phyloP scores from a whole-genome alignment of 2,329 filamentous ascomycete species.

The Dactylella cylindrospora region DNA sequence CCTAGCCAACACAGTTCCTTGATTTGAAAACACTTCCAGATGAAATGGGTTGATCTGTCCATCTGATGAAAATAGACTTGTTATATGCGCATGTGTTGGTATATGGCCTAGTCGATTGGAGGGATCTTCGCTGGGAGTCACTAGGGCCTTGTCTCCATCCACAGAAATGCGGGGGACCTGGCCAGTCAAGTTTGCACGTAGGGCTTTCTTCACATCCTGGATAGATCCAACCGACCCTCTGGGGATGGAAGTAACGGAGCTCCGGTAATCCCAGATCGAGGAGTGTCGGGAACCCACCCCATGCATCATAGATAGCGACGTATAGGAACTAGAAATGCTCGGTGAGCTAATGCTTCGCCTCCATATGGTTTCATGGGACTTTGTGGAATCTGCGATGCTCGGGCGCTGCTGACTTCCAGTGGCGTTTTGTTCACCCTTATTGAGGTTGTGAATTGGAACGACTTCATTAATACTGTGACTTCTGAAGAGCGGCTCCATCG shows the following conservation, averaged over 20 bases:
- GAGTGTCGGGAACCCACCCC: conserved; percentile 12
- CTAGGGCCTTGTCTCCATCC: neutral
- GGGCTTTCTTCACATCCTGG: conserved; percentile 17
- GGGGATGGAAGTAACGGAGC: conserved; percentile 17
- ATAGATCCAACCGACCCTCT: conserved; percentile 26
- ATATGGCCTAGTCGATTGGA: conserved; percentile 9
- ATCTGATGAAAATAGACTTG: conserved; percentile 9
- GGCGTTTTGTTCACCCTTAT: neutral
- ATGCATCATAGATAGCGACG: conserved; percentile 12
- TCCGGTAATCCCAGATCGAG: conserved; percentile 31
- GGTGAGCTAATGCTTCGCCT: conserved; percentile 35
- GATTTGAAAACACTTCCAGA: neutral
- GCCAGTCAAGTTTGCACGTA: conserved; percentile 33
- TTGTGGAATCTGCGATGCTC: conserved; percentile 26
- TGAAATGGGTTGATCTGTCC: conserved; percentile 18
- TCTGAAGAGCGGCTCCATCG: conserved; percentile 1
- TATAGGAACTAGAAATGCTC: conserved; percentile 37
- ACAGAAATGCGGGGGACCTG: conserved; percentile 3
- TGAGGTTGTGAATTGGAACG: too few relatives aligned
- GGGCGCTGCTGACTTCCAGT: conserved; percentile 15
- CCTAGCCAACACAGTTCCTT: neutral
- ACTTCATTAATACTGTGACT: conserved; percentile 11
- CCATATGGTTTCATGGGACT: conserved; percentile 38
- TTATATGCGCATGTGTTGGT: conserved; percentile 5
- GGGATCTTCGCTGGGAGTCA: neutral